Conservation (phyloP, 2,329 filamentous ascomycete species). For the Aspergillus pseudotamarii region DNA sequence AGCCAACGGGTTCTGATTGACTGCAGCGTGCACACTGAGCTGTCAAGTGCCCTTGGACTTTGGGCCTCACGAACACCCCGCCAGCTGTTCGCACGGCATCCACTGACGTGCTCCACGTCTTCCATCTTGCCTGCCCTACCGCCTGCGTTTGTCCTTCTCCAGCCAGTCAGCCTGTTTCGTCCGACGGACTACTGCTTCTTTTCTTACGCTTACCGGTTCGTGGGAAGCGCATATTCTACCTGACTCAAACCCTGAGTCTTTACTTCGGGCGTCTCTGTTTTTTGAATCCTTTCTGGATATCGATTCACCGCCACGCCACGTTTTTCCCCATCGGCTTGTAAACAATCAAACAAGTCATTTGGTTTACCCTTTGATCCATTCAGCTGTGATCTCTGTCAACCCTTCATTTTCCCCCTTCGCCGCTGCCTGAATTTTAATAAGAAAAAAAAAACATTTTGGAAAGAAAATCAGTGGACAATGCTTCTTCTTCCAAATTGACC, state of each 20-base stretch:
- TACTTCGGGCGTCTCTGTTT: not conserved
- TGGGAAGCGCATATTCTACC: slow-evolving; percentile 5
- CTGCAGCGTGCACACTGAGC: slow-evolving; percentile 21
- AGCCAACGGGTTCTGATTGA: slow-evolving; percentile 32
- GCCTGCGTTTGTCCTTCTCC: slow-evolving; percentile 16
- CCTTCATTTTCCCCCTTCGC: not conserved
- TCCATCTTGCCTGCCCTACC: slow-evolving; percentile 22
- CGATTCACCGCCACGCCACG: slow-evolving; percentile 21
- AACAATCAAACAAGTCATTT: slow-evolving; percentile 14
- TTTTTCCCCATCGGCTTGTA: slow-evolving; percentile 9
- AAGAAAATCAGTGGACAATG: slow-evolving; percentile 14
- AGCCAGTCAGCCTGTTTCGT: slow-evolving; percentile 6
- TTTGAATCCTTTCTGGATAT: slow-evolving; percentile 2
- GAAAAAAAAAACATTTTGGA: not conserved
- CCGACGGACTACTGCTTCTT: not conserved
- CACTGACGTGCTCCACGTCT: slow-evolving; percentile 28
- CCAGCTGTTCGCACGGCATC: slow-evolving; percentile 20
- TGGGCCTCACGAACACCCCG: slow-evolving; percentile 18
- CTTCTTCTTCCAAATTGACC: slow-evolving; percentile 14
- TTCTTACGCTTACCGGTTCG: slow-evolving; percentile 16
- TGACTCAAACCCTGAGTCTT: not conserved
- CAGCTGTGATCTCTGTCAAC: not conserved
- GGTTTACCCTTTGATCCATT: not conserved
- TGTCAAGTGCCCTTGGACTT: slow-evolving; percentile 18
- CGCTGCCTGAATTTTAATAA: not conserved